A percentile compares a stretch with the other conserved stretches of the same genome.
phyloP scores from a whole-genome alignment of 2,329 filamentous ascomycete species.

The Pleoardoris graminearum region DNA sequence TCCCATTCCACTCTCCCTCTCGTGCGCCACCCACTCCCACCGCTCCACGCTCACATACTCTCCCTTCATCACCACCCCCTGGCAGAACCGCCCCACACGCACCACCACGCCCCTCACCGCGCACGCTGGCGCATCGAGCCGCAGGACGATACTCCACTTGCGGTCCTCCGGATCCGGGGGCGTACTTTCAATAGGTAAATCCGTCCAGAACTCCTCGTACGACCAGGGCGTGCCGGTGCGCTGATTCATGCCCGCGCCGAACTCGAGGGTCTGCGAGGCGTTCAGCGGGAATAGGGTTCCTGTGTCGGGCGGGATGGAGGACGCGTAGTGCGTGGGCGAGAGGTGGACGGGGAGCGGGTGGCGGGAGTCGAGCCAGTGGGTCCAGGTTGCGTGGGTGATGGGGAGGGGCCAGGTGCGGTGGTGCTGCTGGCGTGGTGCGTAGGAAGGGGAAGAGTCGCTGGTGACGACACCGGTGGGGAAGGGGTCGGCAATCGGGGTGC shows the following conservation, averaged over 20 bases:
- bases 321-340: not conserved
- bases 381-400: constrained; percentile 51
- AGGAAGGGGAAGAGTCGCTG: not conserved
- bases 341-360: constrained; percentile 37
- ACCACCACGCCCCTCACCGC: constrained; percentile 56
- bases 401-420: constrained; percentile 1
- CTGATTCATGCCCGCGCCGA: constrained; percentile 63
- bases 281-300: constrained; percentile 58
- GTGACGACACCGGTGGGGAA: not conserved
- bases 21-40: constrained; percentile 62
- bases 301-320: constrained; percentile 52
- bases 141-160: constrained; percentile 47
- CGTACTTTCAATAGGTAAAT: constrained; percentile 43
- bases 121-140: constrained; percentile 33
- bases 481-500: constrained; percentile 1
- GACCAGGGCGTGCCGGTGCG: constrained; percentile 52
- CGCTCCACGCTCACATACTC: constrained; percentile 55
- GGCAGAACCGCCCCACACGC: constrained; percentile 58
- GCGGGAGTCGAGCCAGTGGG: constrained; percentile 64
- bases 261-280: constrained; percentile 50
- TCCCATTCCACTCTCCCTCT: constrained; percentile 39
- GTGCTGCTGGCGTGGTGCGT: not conserved
- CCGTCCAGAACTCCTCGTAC: constrained; percentile 71
- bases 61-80: constrained; percentile 58
- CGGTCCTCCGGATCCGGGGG: constrained; percentile 2